Evolutionary conservation across 257 asterid species (phyloP), one percentile per base, ranked within the genome.

Genomic region (Primulina tabacum): DNA sequence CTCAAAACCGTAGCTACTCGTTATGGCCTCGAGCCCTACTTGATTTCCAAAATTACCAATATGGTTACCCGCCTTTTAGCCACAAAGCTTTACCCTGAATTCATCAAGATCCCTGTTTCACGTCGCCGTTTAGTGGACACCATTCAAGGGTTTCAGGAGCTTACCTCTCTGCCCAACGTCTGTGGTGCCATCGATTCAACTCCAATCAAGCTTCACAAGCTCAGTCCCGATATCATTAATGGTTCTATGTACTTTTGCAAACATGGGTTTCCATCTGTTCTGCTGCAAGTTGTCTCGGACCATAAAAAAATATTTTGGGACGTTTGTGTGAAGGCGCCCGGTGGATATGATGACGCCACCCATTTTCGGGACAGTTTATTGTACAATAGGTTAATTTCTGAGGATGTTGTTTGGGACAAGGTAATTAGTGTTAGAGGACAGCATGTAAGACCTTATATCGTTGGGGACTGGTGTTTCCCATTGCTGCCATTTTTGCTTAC

Each of bases 261-360:
- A 2, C 81, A 88, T 35, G 97, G 97, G 7, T 91, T 82, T 63
- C 96, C 97, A 0, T 81, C 97, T 0, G 77, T 91, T 65, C 62
- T 91, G 34, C 87, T 94, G 75, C 99, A 94, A 87, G 97, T 94
- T 3, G 99, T 94, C 0, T 90, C 97, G 0, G 99, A 94, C 76
- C 90, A 86, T 68, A 91, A 88, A 87, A 94, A 89, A 82, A 80
- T 89, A 5, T 88, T 94, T 67, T 94, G 99, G 99, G 99, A 94
- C 75, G 99, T 94, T 10, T 94, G 99, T 64, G 97, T 94, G 17
- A 94, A 94, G 64, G 92, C 97, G 20, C 97, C 99, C 0, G 99
- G 99, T 2, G 97, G 95, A 12, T 86, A 81, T 40, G 97, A 92
- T 0, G 95, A 91, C 50, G 96, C 97, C 6, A 83, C 97, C 8